Evolutionary conservation across 768 basidiomycete species (phyloP).

Genomic region (Phaeolepiota aurea): DNA sequence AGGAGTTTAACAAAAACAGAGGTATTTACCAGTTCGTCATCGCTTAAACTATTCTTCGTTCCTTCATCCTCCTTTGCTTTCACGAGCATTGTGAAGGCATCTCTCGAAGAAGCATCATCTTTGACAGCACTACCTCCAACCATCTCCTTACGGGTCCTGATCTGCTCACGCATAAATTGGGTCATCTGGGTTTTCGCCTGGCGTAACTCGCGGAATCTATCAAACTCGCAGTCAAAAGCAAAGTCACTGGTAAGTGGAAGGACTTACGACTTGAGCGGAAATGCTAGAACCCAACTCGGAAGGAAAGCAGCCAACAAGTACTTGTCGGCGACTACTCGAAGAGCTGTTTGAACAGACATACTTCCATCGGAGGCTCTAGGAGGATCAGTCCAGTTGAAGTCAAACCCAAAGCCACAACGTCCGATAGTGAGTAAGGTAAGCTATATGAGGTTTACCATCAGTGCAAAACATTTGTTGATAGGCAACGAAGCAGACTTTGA

Average conservation of each 20-base stretch:
- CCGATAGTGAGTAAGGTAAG: slow-evolving; percentile 4
- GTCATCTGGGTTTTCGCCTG: not conserved
- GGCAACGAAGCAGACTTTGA: slow-evolving; percentile 15
- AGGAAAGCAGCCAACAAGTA: not conserved
- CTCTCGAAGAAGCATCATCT: too few species aligned
- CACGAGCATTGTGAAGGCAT: slow-evolving; percentile 18
- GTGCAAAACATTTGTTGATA: not conserved
- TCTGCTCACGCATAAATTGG: not conserved
- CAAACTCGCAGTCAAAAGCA: not conserved
- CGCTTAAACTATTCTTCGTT: slow-evolving; percentile 27
- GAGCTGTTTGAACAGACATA: slow-evolving; percentile 7
- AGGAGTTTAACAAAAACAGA: not conserved
- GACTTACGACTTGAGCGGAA: not conserved
- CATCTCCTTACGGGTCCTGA: not conserved
- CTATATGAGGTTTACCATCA: not conserved
- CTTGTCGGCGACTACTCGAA: slow-evolving; percentile 4
- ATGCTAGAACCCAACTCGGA: not conserved
- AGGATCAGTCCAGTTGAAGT: slow-evolving; percentile 3
- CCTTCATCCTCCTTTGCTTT: slow-evolving; percentile 37
- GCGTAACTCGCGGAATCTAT: not conserved
- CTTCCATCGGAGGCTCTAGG: slow-evolving; percentile 1
- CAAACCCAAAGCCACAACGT: slow-evolving; percentile 6
- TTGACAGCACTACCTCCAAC: not conserved
- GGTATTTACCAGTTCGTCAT: slow-evolving; percentile 19
- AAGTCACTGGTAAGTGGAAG: not conserved